Percentiles rank a stretch among this genome's conserved stretches.
Conservation (phyloP, 225 moss, liverwort and hornwort genomes). For the Bryoerythrophyllum caledonicum region DNA sequence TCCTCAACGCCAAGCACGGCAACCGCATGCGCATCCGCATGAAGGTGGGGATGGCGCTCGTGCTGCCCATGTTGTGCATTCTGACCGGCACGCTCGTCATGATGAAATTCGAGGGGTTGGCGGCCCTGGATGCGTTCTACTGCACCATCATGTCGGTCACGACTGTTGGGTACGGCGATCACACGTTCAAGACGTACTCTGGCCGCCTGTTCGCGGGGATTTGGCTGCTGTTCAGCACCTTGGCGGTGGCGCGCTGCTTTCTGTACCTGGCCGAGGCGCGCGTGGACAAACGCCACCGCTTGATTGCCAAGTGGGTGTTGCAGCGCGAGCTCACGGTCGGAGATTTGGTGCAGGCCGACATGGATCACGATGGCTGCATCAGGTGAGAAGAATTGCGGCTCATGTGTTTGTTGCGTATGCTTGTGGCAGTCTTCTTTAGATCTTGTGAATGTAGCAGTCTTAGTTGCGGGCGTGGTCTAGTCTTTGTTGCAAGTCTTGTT, state of each 20-base stretch:
- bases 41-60: constrained; percentile 75
- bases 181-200: constrained; percentile 61
- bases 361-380: constrained; percentile 78
- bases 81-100: constrained; percentile 58
- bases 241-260: constrained; percentile 92
- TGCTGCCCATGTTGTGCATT: constrained; percentile 55
- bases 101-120: constrained; percentile 62
- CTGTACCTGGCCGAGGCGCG: constrained; percentile 87
- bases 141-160: constrained; percentile 90
- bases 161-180: constrained; percentile 91
- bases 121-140: constrained; percentile 72
- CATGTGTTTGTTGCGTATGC: no score
- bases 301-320: constrained; percentile 79
- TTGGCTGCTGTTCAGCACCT: constrained; percentile 86
- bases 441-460: no score
- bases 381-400: constrained; percentile 35
- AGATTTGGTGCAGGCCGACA: constrained; percentile 77
- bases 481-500: no score
- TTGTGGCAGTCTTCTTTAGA: no score
- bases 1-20: constrained; percentile 77
- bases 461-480: no score
- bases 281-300: constrained; percentile 74
- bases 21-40: constrained; percentile 85
- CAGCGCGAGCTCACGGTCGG: constrained; percentile 59
- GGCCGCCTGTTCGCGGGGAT: constrained; percentile 84